phyloP scores from a whole-genome alignment of 139 green algal genomes.

The Yamagishiella unicocca region DNA sequence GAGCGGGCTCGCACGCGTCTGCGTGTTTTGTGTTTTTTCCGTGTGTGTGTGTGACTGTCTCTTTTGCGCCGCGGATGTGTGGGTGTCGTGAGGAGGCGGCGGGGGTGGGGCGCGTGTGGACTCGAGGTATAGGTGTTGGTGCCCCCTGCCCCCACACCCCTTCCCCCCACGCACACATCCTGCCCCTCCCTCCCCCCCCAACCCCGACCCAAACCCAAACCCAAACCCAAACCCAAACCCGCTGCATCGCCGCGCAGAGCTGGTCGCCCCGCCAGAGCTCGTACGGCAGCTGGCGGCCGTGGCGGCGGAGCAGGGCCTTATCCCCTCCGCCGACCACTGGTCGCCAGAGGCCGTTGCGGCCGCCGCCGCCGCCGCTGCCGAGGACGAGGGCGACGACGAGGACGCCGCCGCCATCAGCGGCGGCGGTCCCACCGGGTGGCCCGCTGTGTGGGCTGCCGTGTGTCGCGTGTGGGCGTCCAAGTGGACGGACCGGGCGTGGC shows the following conservation, averaged over 20 bases:
- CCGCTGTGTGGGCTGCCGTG: conserved; percentile 79
- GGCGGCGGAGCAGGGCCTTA: conserved; percentile 58
- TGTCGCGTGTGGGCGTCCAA: conserved; percentile 89
- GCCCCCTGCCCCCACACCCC: no score
- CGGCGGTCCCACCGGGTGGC: conserved; percentile 29
- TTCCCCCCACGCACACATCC: background rate
- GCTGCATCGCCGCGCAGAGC: no score
- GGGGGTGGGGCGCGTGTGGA: no score
- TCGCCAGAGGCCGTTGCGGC: background rate
- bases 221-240: no score
- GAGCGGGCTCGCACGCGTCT: no score
- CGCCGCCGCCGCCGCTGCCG: background rate
- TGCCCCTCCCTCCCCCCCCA: background rate
- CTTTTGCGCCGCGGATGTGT: no score
- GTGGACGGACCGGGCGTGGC: conserved; percentile 87
- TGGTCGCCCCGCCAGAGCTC: conserved; percentile 65
- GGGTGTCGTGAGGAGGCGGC: no score
- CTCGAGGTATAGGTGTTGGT: no score
- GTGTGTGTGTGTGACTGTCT: no score
- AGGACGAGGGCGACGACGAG: background rate
- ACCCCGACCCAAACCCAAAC: no score
- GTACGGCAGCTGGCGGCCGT: conserved; percentile 54
- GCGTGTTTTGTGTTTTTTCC: no score
- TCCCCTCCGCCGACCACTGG: conserved; percentile 34
- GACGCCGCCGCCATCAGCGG: background rate